phyloP scores from a whole-genome alignment of 371 early-diverging fungal genomes.

The Smittium mucronatum region DNA sequence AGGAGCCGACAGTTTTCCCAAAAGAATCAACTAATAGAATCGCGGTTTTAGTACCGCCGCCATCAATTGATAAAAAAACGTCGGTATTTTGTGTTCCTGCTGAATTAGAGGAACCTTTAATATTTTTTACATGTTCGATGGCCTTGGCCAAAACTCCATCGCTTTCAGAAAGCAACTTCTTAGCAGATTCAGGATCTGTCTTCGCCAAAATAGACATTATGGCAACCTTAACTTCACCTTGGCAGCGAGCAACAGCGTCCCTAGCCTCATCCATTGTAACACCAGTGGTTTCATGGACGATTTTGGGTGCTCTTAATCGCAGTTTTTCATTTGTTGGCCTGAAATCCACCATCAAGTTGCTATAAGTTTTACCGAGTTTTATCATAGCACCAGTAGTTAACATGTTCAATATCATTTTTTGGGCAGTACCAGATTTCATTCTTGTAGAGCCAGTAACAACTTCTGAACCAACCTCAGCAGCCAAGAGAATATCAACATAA shows the following conservation, averaged over 20 bases:
- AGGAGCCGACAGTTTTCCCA: constrained; percentile 9
- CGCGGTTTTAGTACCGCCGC: constrained; percentile 16
- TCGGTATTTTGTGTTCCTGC: background rate
- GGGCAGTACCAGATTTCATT: constrained; percentile 20
- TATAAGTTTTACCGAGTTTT: constrained; percentile 15
- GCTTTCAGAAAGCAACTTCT: constrained; percentile 1
- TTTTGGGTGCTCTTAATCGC: constrained; percentile 10
- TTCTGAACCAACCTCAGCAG: constrained; percentile 16
- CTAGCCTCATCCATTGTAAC: constrained; percentile 5
- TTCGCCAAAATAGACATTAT: constrained; percentile 14
- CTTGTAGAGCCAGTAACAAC: constrained; percentile 18
- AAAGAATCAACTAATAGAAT: constrained; percentile 8
- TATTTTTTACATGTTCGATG: background rate
- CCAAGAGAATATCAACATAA: constrained; percentile 13
- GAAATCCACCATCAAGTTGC: constrained; percentile 19
- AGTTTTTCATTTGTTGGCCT: constrained; percentile 16
- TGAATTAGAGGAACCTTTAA: background rate
- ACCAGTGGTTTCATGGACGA: constrained; percentile 13
- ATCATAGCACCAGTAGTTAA: constrained; percentile 18
- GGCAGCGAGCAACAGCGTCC: constrained; percentile 8
- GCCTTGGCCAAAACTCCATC: constrained; percentile 12
- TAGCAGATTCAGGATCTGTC: constrained; percentile 7
- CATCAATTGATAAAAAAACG: constrained; percentile 11
- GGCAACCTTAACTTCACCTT: constrained; percentile 16
- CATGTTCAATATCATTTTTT: constrained; percentile 17